Conservation (phyloP, 2,329 filamentous ascomycete species). For the Kalaharituber pfeilii region DNA sequence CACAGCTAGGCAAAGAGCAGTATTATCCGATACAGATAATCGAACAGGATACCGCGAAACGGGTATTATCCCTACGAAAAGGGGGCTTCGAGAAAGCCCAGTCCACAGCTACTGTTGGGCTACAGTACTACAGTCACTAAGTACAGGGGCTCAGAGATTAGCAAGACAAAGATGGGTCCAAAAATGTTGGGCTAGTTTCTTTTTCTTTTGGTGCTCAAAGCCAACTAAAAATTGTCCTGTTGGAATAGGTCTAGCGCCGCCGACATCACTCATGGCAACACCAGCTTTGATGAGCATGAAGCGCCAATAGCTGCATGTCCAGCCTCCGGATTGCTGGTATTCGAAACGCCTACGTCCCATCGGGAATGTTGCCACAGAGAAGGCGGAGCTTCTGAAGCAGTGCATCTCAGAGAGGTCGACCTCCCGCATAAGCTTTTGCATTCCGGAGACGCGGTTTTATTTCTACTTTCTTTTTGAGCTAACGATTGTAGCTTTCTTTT, state of each 20-base stretch:
- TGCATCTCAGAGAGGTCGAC: too few relatives aligned
- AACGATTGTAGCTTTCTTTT: too few relatives aligned
- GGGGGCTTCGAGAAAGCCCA: neutral
- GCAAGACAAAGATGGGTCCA: neutral
- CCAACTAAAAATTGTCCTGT: neutral
- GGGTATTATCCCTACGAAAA: neutral
- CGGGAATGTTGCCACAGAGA: neutral
- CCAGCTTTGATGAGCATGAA: too few relatives aligned
- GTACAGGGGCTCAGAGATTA: neutral
- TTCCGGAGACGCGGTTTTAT: too few relatives aligned
- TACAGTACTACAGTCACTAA: neutral
- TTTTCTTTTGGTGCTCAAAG: neutral
- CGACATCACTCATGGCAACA: neutral
- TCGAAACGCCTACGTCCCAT: neutral
- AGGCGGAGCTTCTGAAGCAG: neutral
- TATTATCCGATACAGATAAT: neutral
- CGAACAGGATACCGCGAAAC: neutral
- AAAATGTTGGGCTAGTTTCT: neutral
- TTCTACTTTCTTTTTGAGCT: too few relatives aligned
- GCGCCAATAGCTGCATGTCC: too few relatives aligned
- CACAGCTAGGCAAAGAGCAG: neutral
- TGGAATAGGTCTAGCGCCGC: neutral
- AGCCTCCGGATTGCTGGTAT: neutral
- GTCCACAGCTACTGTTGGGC: neutral
- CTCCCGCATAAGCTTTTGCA: too few relatives aligned